phyloP scores from a whole-genome alignment of 768 basidiomycete species.

The Tylopilus sp. region DNA sequence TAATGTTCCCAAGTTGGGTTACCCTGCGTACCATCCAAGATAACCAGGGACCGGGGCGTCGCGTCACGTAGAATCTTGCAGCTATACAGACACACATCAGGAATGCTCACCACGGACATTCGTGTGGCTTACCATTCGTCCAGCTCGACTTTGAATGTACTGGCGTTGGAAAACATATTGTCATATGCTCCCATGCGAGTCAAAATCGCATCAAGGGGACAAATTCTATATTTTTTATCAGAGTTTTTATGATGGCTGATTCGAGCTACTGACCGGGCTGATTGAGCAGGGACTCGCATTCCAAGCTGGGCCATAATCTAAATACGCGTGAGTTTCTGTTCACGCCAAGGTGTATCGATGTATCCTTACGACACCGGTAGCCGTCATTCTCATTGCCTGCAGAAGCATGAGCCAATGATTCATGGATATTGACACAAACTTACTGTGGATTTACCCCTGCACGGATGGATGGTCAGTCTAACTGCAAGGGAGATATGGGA shows the following conservation, averaged over 20 bases:
- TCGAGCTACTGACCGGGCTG: conserved; percentile 55
- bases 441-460: conserved; percentile 76
- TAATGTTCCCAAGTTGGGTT: neutral
- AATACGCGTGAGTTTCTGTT: conserved; percentile 4
- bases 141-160: conserved; percentile 97
- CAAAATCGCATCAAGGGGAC: conserved; percentile 87
- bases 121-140: conserved; percentile 76
- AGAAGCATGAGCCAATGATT: conserved; percentile 1
- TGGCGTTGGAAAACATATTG: conserved; percentile 91
- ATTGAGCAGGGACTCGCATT: conserved; percentile 87
- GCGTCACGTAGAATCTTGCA: conserved; percentile 93
- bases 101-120: neutral
- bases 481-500: neutral
- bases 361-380: conserved; percentile 72
- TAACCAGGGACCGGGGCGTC: conserved; percentile 90
- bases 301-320: conserved; percentile 94
- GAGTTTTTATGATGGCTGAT: neutral
- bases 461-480: neutral
- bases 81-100: conserved; percentile 36
- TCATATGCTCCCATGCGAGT: conserved; percentile 99
- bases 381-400: conserved; percentile 92
- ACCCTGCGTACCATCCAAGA: conserved; percentile 74
- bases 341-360: neutral
- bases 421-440: conserved; percentile 6
- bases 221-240: conserved; percentile 48